These are phyloP conservation scores for Plasmodium malariae DNA, from an alignment of 169 alveolate genomes.

Conservation along the genomic window DNA sequence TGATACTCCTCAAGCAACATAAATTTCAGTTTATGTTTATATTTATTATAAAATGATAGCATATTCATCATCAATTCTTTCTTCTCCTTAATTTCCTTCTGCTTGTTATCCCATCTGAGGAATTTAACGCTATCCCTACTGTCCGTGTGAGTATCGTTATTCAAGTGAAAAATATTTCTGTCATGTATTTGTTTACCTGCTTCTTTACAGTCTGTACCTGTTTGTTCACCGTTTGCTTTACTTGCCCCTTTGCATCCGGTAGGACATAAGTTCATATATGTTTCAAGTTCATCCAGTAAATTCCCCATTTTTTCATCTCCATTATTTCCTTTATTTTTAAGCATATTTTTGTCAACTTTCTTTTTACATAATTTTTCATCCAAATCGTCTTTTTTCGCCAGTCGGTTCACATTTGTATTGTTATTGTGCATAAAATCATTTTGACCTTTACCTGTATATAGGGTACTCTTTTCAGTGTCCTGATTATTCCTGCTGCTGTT, in stretches of 20 bases:
- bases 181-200: too few species aligned
- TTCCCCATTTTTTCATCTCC: not conserved
- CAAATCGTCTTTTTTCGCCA: not conserved
- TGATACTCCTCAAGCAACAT: constrained; percentile 41
- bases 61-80: constrained; percentile 3
- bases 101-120: too few species aligned
- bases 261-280: too few species aligned
- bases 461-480: not conserved
- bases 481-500: not conserved
- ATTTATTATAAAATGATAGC: constrained; percentile 32
- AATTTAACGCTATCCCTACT: not conserved
- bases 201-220: too few species aligned
- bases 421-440: not conserved
- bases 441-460: not conserved
- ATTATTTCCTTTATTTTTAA: not conserved
- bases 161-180: too few species aligned
- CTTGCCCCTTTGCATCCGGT: too few species aligned
- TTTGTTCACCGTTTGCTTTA: too few species aligned
- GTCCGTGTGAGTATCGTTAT: not conserved
- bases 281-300: too few species aligned
- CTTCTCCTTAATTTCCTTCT: too few species aligned
- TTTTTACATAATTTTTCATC: not conserved
- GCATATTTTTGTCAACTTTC: not conserved
- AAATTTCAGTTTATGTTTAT: constrained; percentile 33
- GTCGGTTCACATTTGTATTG: not conserved